Evolutionary conservation across 2,329 filamentous ascomycete genomes (phyloP).

Genomic region (Macrophomina pseudophaseolina): DNA sequence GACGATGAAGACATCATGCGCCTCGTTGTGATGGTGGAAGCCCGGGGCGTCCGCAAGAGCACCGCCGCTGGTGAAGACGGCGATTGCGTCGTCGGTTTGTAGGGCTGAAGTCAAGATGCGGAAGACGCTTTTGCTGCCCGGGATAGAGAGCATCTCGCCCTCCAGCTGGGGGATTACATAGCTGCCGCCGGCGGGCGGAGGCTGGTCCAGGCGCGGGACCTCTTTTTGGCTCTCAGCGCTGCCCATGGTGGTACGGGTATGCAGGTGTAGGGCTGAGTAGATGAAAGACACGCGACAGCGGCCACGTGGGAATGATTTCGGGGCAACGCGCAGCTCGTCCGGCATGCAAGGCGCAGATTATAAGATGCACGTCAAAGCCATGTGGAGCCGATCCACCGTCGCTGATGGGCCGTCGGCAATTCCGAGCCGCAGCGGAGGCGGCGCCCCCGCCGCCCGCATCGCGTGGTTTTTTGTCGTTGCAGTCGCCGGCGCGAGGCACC

Average conservation of each 20-base stretch:
- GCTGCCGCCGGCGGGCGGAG: conserved; percentile 46
- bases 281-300: neutral
- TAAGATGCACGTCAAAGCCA: neutral
- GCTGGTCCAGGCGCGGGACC: conserved; percentile 29
- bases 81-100: conserved; percentile 55
- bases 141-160: conserved; percentile 56
- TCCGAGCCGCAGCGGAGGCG: neutral
- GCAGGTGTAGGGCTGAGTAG: conserved; percentile 20
- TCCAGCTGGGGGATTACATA: conserved; percentile 57
- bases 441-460: neutral
- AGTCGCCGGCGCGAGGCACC: neutral
- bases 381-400: neutral
- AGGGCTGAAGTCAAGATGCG: conserved; percentile 57
- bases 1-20: conserved; percentile 61
- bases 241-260: neutral
- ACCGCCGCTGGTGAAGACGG: conserved; percentile 55
- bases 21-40: conserved; percentile 60
- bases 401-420: neutral
- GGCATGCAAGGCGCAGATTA: neutral
- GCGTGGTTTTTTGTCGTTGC: too few species aligned
- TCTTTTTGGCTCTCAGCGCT: neutral
- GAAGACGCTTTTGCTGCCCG: conserved; percentile 57
- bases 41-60: conserved; percentile 52
- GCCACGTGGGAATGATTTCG: neutral
- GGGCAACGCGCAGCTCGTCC: neutral